A percentile compares a stretch with the other conserved stretches of the same genome.
Evolutionary conservation across 352 stramenopile genomes (phyloP).

Genomic region (Phytophthora pluvialis): DNA sequence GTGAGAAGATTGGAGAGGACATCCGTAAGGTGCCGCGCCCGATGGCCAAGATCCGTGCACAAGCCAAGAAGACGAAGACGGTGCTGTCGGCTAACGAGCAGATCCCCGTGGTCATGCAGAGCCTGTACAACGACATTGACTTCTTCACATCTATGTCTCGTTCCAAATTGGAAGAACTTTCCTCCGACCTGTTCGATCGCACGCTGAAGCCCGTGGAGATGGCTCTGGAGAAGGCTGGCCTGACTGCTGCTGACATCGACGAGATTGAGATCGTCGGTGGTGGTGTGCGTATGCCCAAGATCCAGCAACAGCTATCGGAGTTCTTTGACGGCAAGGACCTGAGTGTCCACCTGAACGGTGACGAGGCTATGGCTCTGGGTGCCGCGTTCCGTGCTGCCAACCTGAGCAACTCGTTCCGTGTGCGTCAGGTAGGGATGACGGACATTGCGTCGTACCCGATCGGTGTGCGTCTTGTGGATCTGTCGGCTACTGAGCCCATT

Average conservation of each 20-base stretch:
- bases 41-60: conserved; percentile 96
- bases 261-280: conserved; percentile 97
- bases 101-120: conserved; percentile 96
- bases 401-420: conserved; percentile 95
- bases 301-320: conserved; percentile 90
- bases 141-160: conserved; percentile 93
- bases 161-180: conserved; percentile 93
- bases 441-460: conserved; percentile 93
- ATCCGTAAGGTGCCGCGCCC: conserved; percentile 88
- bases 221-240: conserved; percentile 87
- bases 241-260: conserved; percentile 94
- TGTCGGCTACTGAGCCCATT: conserved; percentile 58
- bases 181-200: conserved; percentile 87
- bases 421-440: conserved; percentile 95
- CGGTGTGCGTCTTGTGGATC: conserved; percentile 84
- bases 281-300: conserved; percentile 94
- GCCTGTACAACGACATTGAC: conserved; percentile 94
- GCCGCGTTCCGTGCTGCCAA: conserved; percentile 97
- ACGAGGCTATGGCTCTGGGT: conserved; percentile 97
- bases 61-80: conserved; percentile 98
- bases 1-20: conserved; percentile 91
- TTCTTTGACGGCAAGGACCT: conserved; percentile 89
- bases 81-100: conserved; percentile 97
- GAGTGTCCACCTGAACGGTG: conserved; percentile 97
- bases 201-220: conserved; percentile 86